Evolutionary conservation across 2,329 filamentous ascomycete genomes (phyloP).

Genomic region (Coniochaeta pulveracea): DNA sequence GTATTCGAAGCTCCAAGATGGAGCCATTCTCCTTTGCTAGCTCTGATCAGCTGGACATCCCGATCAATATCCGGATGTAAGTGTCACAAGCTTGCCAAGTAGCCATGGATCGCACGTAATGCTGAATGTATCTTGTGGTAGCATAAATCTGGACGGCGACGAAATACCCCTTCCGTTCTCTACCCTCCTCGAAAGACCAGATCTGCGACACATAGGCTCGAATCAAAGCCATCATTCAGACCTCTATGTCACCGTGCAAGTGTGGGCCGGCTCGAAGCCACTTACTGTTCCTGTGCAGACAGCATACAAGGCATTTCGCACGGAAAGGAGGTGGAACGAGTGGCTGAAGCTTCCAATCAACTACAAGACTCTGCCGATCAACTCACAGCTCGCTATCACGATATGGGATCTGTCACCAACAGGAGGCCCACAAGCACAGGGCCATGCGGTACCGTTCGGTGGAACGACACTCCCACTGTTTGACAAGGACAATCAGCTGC

Average conservation of each 20-base stretch:
- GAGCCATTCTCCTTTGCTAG: slow-evolving; percentile 94
- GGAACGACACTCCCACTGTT: slow-evolving; percentile 91
- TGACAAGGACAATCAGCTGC: slow-evolving; percentile 79
- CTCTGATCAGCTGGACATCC: slow-evolving; percentile 71
- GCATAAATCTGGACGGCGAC: slow-evolving; percentile 66
- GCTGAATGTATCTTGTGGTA: slow-evolving; percentile 19
- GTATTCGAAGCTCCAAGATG: slow-evolving; percentile 47
- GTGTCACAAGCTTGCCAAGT: slow-evolving; percentile 10
- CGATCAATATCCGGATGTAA: slow-evolving; percentile 56
- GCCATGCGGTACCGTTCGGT: slow-evolving; percentile 81
- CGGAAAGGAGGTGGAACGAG: slow-evolving; percentile 75
- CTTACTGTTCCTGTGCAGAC: slow-evolving; percentile 88
- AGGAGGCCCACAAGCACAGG: slow-evolving; percentile 55
- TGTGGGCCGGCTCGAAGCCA: slow-evolving; percentile 94
- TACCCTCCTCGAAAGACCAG: slow-evolving; percentile 64
- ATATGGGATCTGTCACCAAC: slow-evolving; percentile 88
- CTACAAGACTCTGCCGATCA: slow-evolving; percentile 71
- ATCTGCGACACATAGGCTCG: slow-evolving; percentile 78
- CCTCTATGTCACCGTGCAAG: slow-evolving; percentile 82
- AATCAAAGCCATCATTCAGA: slow-evolving; percentile 76
- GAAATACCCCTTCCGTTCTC: slow-evolving; percentile 67
- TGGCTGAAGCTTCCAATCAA: slow-evolving; percentile 84
- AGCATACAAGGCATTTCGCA: slow-evolving; percentile 81
- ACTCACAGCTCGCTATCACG: slow-evolving; percentile 81
- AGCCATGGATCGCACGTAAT: neutral